These are phyloP conservation scores for Nicotiana attenuata DNA, from an alignment of 257 asterid genomes.

Conservation along the genomic window DNA sequence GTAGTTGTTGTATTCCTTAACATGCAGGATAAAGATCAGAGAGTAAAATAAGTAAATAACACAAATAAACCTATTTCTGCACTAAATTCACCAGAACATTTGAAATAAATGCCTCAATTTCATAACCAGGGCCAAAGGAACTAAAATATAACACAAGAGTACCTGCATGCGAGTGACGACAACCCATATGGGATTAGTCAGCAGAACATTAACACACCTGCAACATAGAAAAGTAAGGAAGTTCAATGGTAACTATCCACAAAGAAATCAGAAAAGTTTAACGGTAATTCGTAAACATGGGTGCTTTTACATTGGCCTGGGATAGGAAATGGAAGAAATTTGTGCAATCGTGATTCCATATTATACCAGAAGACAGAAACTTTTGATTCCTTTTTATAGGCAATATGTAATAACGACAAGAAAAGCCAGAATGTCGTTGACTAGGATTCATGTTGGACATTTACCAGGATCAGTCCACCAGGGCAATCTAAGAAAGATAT, in stretches of 20 bases:
- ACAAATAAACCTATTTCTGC: not conserved
- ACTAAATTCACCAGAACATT: not conserved
- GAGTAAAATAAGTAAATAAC: not conserved
- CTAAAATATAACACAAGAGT: not conserved
- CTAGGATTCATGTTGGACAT: not conserved
- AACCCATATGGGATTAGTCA: slow-evolving; percentile 93
- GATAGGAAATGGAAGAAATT: too few relatives aligned
- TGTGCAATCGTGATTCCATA: not conserved
- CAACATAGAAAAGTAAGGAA: slow-evolving; percentile 13
- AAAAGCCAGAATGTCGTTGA: not conserved
- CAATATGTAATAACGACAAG: not conserved
- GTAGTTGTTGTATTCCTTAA: not conserved
- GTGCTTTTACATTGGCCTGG: not conserved
- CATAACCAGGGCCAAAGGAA: not conserved
- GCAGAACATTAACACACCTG: slow-evolving; percentile 90
- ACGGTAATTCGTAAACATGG: not conserved
- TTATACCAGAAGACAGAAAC: not conserved
- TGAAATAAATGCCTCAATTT: not conserved
- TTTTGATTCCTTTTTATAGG: not conserved
- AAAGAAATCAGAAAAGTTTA: slow-evolving; percentile 5
- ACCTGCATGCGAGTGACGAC: slow-evolving; percentile 99
- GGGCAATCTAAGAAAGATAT: too few relatives aligned
- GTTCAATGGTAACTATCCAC: not conserved
- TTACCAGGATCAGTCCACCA: not conserved
- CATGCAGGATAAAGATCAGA: not conserved